Evolutionary conservation across 1,284 basidiomycete species (phyloP).

Genomic region (Pseudozyma sp.): DNA sequence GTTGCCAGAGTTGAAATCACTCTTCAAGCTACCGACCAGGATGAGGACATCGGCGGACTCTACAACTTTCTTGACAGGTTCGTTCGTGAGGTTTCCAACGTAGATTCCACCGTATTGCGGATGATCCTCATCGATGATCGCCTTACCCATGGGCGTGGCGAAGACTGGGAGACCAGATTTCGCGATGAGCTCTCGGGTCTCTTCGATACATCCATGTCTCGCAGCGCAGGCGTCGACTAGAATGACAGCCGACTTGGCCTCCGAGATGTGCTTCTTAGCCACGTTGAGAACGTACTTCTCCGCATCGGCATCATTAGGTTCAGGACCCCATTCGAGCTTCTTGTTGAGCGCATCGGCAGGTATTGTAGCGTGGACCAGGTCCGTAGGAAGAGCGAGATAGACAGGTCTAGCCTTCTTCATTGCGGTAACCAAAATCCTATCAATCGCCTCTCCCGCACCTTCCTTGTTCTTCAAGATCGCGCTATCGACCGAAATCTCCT

Average conservation of each 20-base stretch:
- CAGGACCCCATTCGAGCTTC: slow-evolving; percentile 67
- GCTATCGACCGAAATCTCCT: slow-evolving; percentile 81
- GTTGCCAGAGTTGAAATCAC: slow-evolving; percentile 91
- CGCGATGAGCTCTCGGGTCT: slow-evolving; percentile 78
- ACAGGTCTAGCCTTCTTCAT: slow-evolving; percentile 81
- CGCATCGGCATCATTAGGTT: slow-evolving; percentile 74
- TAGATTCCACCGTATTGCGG: slow-evolving; percentile 88
- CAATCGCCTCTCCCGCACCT: slow-evolving; percentile 76
- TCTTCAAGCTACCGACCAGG: slow-evolving; percentile 82
- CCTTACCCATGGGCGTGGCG: slow-evolving; percentile 88
- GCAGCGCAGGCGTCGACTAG: slow-evolving; percentile 89
- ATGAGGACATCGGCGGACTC: slow-evolving; percentile 86
- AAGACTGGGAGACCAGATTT: slow-evolving; percentile 73
- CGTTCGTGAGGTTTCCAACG: slow-evolving; percentile 59
- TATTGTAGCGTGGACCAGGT: slow-evolving; percentile 80
- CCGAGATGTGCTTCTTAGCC: slow-evolving; percentile 71
- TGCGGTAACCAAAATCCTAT: slow-evolving; percentile 81
- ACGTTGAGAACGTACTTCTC: slow-evolving; percentile 79
- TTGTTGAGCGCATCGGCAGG: slow-evolving; percentile 77
- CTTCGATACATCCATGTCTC: slow-evolving; percentile 80
- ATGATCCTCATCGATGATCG: slow-evolving; percentile 81
- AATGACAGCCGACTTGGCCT: slow-evolving; percentile 79
- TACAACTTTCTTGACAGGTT: slow-evolving; percentile 79
- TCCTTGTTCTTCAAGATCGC: slow-evolving; percentile 68
- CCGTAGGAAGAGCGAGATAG: slow-evolving; percentile 88